Evolutionary conservation across 768 basidiomycete genomes (phyloP).

Genomic region (Leucocoprinus sp.): DNA sequence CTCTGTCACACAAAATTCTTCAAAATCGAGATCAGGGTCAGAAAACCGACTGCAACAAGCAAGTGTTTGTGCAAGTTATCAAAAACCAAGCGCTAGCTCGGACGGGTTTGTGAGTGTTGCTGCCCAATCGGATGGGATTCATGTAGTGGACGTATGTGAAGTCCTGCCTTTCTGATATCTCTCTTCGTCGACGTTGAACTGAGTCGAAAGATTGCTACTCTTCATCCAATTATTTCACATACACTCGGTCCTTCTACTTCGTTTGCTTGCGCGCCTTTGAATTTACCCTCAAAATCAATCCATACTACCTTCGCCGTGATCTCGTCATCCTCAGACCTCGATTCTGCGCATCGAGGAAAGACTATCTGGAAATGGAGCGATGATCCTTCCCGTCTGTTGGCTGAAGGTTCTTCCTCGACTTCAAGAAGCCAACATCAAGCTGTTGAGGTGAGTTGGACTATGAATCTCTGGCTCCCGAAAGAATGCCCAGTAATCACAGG

Average conservation of each 20-base stretch:
- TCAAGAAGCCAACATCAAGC: slow-evolving; percentile 20
- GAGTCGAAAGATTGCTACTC: slow-evolving; percentile 41
- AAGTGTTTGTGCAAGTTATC: slow-evolving; percentile 12
- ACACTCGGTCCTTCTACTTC: slow-evolving; percentile 58
- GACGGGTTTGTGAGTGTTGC: slow-evolving; percentile 61
- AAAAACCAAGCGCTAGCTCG: slow-evolving; percentile 16
- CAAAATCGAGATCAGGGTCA: slow-evolving; percentile 14
- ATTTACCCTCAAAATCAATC: slow-evolving; percentile 24
- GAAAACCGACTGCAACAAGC: slow-evolving; percentile 13
- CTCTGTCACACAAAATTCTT: slow-evolving; percentile 8
- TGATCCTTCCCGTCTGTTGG: slow-evolving; percentile 23
- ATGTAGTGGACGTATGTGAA: slow-evolving; percentile 60
- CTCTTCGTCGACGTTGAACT: background rate
- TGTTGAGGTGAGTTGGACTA: slow-evolving; percentile 16
- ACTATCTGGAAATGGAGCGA: slow-evolving; percentile 61
- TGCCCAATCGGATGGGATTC: slow-evolving; percentile 67
- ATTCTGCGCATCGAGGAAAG: slow-evolving; percentile 31
- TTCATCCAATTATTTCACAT: slow-evolving; percentile 62
- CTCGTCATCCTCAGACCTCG: slow-evolving; percentile 34
- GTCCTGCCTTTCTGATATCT: slow-evolving; percentile 1
- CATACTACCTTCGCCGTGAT: slow-evolving; percentile 53
- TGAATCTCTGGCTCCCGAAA: background rate
- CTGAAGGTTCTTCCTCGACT: slow-evolving; percentile 12
- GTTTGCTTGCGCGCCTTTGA: slow-evolving; percentile 54
- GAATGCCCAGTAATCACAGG: slow-evolving; percentile 21